Base-by-base conservation (phyloP, 345 rosid genomes). In the Populus simonii region DNA sequence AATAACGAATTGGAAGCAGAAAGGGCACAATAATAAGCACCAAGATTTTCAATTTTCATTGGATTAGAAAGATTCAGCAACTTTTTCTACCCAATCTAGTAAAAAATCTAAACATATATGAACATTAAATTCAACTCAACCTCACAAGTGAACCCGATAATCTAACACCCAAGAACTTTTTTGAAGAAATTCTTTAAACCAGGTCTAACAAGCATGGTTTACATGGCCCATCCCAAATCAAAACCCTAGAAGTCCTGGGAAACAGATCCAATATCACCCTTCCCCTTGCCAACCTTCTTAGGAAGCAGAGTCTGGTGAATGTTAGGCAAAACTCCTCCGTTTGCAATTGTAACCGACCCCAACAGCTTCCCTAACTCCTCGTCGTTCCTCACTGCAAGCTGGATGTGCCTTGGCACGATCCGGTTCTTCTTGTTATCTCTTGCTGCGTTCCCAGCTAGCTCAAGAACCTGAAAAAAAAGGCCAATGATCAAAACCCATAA, bases 401-500 rank as follows among this genome's bases (percentile, higher is more conserved):
- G 97, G 38, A 92, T 92, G 75, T 92, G 97, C 83, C 97, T 86
- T 1, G 93, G 94, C 45, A 88, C 85, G 0, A 92, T 92, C 6
- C 92, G 80, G 18, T 87, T 89, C 90, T 90, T 92, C 87, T 92
- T 92, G 84, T 92, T 92, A 33, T 90, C 94, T 43, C 97, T 88
- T 0, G 94, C 96, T 0, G 96, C 96, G 33, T 92, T 92, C 0
- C 97, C 93, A 25, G 92, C 93, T 9, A 92, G 85, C 80, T 92
- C 93, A 76, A 92, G 74, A 57, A 92, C 94, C 93, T 90, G 39
- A 22, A 66, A 59, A 23, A 25, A 5, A 12, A 10, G 27, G 25
- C 4, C 29, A 23, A 1, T 2, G 27, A 67, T 51, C 27, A 71
- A 6, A 31, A 66, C 6, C 63, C 15, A 23, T 4, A 4, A 23